Evolutionary conservation across 2,329 filamentous ascomycete genomes (phyloP).

Genomic region (Curvularia sp.): DNA sequence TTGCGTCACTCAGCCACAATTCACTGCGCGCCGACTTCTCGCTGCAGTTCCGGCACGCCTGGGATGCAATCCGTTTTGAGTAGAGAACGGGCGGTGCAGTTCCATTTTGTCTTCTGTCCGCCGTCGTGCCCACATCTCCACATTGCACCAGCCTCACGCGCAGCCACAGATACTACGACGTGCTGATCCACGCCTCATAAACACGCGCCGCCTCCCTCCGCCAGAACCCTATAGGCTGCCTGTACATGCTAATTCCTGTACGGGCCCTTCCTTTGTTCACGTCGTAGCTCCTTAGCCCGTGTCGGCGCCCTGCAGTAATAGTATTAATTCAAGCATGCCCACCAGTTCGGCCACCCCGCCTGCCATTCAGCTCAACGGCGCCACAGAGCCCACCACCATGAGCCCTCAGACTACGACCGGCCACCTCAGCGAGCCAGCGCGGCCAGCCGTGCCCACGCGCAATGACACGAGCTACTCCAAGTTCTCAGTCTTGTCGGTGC

Average conservation of each 20-base stretch:
- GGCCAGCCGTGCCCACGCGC: conserved; percentile 28
- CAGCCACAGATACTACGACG: conserved; percentile 32
- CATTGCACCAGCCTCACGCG: conserved; percentile 33
- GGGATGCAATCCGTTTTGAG: conserved; percentile 21
- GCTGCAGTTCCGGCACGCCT: conserved; percentile 29
- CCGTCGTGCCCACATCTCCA: conserved; percentile 19
- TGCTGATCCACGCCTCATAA: conserved; percentile 37
- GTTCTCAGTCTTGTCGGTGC: conserved; percentile 55
- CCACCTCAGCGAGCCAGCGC: conserved; percentile 30
- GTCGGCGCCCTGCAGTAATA: not conserved
- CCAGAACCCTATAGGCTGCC: conserved; percentile 7
- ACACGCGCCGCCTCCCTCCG: conserved; percentile 35
- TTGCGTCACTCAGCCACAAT: conserved; percentile 34
- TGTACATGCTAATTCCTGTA: conserved; percentile 6
- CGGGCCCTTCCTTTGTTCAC: conserved; percentile 10
- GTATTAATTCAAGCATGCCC: conserved; percentile 37
- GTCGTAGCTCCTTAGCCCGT: conserved; percentile 16
- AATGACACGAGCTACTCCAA: conserved; percentile 48
- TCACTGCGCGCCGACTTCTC: conserved; percentile 22
- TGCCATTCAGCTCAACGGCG: conserved; percentile 45
- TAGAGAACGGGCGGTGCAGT: conserved; percentile 22
- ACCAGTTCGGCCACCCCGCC: conserved; percentile 32
- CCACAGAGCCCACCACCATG: conserved; percentile 43
- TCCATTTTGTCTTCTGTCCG: conserved; percentile 19
- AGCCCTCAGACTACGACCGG: conserved; percentile 30